phyloP scores from a whole-genome alignment of 2,329 filamentous ascomycete genomes.

The Fusarium phyllophilum region DNA sequence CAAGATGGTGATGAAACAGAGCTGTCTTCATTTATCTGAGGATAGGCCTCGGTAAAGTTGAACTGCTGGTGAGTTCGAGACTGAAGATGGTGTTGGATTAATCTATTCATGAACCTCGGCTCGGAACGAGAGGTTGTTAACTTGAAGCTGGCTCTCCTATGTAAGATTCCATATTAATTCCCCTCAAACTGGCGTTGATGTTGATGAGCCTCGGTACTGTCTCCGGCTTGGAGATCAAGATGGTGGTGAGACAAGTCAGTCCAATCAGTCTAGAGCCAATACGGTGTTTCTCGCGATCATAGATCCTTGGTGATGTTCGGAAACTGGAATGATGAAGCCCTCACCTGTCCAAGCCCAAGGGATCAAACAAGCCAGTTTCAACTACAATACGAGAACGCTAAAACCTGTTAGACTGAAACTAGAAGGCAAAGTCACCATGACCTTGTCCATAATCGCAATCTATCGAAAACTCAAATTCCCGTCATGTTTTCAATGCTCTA shows the following conservation, averaged over 20 bases:
- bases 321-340: background rate
- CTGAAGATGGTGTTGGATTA: background rate
- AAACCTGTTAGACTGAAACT: conserved; percentile 8
- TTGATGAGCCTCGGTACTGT: background rate
- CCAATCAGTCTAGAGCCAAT: background rate
- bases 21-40: background rate
- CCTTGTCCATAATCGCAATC: background rate
- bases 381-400: conserved; percentile 1
- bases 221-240: background rate
- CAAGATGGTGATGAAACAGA: background rate
- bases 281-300: background rate
- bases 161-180: background rate
- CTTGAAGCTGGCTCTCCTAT: background rate
- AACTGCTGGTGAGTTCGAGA: background rate
- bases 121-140: background rate
- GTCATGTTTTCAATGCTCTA: background rate
- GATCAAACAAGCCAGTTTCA: conserved; percentile 9
- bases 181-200: no score
- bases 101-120: background rate
- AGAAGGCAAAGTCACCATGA: background rate
- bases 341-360: background rate
- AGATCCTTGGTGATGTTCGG: background rate
- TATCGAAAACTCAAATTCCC: background rate
- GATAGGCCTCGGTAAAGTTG: background rate
- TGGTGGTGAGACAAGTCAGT: background rate